phyloP scores from a whole-genome alignment of 192 early-diverging fungal species.

The Umbelopsis isabellina region DNA sequence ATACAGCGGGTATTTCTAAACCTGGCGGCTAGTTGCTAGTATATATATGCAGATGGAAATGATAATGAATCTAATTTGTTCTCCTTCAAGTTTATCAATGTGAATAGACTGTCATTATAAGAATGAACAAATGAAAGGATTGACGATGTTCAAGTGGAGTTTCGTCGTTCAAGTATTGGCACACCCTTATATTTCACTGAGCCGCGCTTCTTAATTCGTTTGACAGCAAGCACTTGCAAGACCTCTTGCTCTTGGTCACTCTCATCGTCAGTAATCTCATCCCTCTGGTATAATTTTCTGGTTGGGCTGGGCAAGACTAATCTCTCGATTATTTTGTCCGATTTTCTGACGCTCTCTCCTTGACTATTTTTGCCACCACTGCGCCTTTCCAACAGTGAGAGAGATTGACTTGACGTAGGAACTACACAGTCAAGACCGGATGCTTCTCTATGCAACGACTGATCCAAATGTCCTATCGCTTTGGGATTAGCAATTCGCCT shows the following conservation, averaged over 20 bases:
- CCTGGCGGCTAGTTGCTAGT: too few relatives aligned
- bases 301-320: conserved; percentile 3
- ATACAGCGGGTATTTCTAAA: too few relatives aligned
- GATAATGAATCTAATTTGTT: too few relatives aligned
- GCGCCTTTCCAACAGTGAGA: neutral
- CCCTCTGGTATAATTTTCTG: neutral
- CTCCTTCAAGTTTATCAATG: too few relatives aligned
- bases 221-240: neutral
- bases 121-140: too few relatives aligned
- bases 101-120: too few relatives aligned
- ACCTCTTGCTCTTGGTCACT: neutral
- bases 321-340: conserved; percentile 2
- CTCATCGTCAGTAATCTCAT: neutral
- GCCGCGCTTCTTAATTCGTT: neutral
- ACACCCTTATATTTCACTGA: neutral
- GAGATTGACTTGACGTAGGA: neutral
- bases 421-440: neutral
- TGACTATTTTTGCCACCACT: neutral
- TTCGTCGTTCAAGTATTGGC: conserved; percentile 5
- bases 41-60: too few relatives aligned
- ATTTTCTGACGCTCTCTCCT: neutral
- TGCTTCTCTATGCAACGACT: neutral
- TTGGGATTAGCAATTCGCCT: neutral
- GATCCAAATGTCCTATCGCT: neutral
- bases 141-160: neutral